Evolutionary conservation across 768 basidiomycete genomes (phyloP).

Genomic region (Boletus barrowsii): DNA sequence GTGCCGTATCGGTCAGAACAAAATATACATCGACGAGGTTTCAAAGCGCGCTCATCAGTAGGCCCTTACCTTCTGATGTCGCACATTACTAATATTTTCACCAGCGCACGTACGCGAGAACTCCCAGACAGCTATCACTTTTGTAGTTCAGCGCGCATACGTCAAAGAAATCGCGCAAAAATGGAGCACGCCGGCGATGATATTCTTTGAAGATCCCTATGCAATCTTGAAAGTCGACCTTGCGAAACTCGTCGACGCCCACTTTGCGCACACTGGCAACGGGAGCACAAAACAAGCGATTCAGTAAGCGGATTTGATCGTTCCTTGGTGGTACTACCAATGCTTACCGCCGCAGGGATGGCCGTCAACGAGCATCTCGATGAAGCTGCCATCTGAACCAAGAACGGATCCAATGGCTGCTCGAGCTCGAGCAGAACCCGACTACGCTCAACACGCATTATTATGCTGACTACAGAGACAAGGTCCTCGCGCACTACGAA

Average conservation of each 20-base stretch:
- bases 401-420: conserved; percentile 45
- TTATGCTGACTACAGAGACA: conserved; percentile 44
- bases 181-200: conserved; percentile 49
- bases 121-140: conserved; percentile 67
- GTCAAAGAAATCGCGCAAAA: conserved; percentile 42
- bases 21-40: conserved; percentile 55
- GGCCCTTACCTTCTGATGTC: conserved; percentile 11
- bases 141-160: conserved; percentile 51
- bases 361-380: conserved; percentile 52
- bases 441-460: conserved; percentile 54
- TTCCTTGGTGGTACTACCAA: neutral
- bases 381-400: conserved; percentile 37
- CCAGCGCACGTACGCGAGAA: conserved; percentile 67
- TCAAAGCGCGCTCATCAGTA: conserved; percentile 45
- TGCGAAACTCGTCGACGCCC: conserved; percentile 39
- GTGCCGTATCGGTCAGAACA: neutral
- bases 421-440: conserved; percentile 47
- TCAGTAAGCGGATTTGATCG: conserved; percentile 29
- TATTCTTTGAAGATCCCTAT: conserved; percentile 43
- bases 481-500: conserved; percentile 51
- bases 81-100: neutral
- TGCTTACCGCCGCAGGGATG: conserved; percentile 31
- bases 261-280: conserved; percentile 53
- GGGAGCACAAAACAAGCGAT: conserved; percentile 52
- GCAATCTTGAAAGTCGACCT: conserved; percentile 38